Evolutionary conservation across 768 basidiomycete species (phyloP).

Genomic region (Serendipita sp.): DNA sequence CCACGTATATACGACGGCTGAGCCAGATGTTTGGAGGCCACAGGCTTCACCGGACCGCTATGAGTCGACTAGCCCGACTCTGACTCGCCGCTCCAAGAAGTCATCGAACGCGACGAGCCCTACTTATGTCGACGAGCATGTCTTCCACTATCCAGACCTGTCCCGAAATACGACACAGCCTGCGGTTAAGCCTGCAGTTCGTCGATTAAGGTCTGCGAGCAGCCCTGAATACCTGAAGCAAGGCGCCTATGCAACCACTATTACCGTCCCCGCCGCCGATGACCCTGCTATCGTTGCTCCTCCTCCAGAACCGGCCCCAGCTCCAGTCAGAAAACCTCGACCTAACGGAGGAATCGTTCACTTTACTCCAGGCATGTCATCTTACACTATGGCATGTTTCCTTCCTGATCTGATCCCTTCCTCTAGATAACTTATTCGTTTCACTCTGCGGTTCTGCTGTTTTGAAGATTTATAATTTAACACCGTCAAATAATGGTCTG

Average conservation of each 20-base stretch:
- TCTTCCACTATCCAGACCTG: background rate
- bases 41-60: background rate
- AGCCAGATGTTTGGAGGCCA: background rate
- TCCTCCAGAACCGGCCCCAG: background rate
- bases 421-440: background rate
- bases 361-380: background rate
- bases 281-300: background rate
- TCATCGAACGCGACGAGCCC: conserved; percentile 5
- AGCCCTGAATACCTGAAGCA: conserved; percentile 1
- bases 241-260: background rate
- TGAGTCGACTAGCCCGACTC: background rate
- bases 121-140: background rate
- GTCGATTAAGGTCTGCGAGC: background rate
- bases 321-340: background rate
- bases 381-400: background rate
- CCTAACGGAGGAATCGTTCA: background rate
- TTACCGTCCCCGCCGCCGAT: background rate
- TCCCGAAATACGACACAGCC: background rate
- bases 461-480: conserved; percentile 1
- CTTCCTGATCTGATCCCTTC: background rate
- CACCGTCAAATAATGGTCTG: background rate
- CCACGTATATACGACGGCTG: background rate
- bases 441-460: background rate
- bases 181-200: background rate
- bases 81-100: background rate